phyloP scores from a whole-genome alignment of 2,329 filamentous ascomycete genomes.

The Ophiostoma novo-ulmi region DNA sequence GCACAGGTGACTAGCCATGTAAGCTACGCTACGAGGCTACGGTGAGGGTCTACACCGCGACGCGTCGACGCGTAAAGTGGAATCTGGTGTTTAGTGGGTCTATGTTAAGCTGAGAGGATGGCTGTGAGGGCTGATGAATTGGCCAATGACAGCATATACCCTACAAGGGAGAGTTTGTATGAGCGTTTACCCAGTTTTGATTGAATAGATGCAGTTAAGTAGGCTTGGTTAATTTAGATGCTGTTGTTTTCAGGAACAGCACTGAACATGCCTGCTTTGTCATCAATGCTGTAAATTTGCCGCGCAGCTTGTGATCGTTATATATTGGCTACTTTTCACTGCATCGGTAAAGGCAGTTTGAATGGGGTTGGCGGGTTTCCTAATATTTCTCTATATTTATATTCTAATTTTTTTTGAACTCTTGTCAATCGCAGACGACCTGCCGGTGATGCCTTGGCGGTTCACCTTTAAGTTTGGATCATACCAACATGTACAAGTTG shows the following conservation, averaged over 20 bases:
- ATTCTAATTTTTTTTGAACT: neutral
- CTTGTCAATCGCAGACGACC: neutral
- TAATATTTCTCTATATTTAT: neutral
- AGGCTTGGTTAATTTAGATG: too few species aligned
- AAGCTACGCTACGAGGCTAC: neutral
- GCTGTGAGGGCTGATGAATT: conserved; percentile 14
- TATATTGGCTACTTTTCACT: neutral
- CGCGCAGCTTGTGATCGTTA: neutral
- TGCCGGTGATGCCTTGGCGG: neutral
- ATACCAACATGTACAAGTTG: neutral
- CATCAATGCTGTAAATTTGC: neutral
- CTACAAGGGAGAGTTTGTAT: neutral
- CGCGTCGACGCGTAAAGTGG: conserved; percentile 25
- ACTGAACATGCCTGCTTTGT: neutral
- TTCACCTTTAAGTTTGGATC: neutral
- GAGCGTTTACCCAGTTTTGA: too few species aligned
- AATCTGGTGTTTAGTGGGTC: conserved; percentile 19
- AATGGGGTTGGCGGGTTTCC: too few species aligned
- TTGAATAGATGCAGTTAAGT: neutral
- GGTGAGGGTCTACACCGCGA: conserved; percentile 11
- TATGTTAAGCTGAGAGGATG: neutral
- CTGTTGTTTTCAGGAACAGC: neutral
- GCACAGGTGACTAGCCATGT: neutral
- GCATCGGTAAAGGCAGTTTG: neutral
- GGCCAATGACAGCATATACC: conserved; percentile 4